phyloP scores from a whole-genome alignment of 805 yeast species.

The Lipomyces mesembrius region DNA sequence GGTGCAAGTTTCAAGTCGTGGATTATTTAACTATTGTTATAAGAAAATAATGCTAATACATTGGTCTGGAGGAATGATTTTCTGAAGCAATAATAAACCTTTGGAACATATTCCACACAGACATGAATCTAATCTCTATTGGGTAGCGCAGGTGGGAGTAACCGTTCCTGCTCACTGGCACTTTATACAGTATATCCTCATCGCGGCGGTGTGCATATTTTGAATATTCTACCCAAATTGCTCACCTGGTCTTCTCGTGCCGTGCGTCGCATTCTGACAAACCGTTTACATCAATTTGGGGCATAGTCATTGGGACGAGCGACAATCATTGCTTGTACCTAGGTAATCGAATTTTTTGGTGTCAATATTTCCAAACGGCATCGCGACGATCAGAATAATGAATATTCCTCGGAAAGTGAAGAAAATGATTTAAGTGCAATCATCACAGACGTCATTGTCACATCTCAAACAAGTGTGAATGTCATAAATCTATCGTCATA shows the following conservation, averaged over 20 bases:
- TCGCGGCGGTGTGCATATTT: too few relatives aligned
- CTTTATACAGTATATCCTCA: too few relatives aligned
- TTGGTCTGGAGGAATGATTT: too few relatives aligned
- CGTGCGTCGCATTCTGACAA: not conserved
- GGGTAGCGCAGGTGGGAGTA: too few relatives aligned
- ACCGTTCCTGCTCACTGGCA: too few relatives aligned
- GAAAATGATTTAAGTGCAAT: constrained; percentile 22
- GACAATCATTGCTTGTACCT: not conserved
- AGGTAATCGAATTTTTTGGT: too few relatives aligned
- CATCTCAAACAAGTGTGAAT: constrained; percentile 17
- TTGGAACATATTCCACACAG: too few relatives aligned
- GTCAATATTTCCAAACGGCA: not conserved
- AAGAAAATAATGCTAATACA: too few relatives aligned
- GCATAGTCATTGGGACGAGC: not conserved
- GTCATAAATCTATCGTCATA: constrained; percentile 26
- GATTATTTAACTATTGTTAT: too few relatives aligned
- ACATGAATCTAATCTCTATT: too few relatives aligned
- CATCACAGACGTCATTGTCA: constrained; percentile 15
- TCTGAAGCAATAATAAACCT: too few relatives aligned
- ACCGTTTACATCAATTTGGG: not conserved
- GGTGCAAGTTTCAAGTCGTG: too few relatives aligned
- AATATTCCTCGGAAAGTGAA: constrained; percentile 34
- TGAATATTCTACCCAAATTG: not conserved
- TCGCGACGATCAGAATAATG: not conserved
- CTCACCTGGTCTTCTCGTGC: not conserved